phyloP scores from a whole-genome alignment of 2,329 filamentous ascomycete species.

The Aspergillus quadricinctus region DNA sequence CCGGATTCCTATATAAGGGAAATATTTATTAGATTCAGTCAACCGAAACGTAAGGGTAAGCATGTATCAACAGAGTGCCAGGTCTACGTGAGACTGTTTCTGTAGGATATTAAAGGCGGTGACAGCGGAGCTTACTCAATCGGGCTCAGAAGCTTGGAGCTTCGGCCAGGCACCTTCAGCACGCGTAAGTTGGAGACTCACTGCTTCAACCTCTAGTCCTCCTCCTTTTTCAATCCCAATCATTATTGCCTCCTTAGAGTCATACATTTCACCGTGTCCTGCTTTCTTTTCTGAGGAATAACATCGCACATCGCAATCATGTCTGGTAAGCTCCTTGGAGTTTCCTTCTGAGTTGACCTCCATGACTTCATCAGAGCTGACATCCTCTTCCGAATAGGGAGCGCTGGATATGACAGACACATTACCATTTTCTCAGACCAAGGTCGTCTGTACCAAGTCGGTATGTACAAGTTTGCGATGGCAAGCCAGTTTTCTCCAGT shows the following conservation, averaged over 20 bases:
- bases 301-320: constrained; percentile 29
- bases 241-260: constrained; percentile 3
- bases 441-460: constrained; percentile 98
- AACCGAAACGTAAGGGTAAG: not conserved
- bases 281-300: constrained; percentile 9
- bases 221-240: constrained; percentile 9
- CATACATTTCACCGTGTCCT: constrained; percentile 3
- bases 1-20: not conserved
- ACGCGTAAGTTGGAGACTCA: constrained; percentile 27
- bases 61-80: not conserved
- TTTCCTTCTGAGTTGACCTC: constrained; percentile 8
- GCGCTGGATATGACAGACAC: constrained; percentile 93
- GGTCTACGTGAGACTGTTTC: not conserved
- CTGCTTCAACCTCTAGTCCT: constrained; percentile 19
- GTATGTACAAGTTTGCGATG: constrained; percentile 45
- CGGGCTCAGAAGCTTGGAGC: constrained; percentile 27
- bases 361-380: constrained; percentile 30
- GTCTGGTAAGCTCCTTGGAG: constrained; percentile 36
- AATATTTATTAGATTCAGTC: not conserved
- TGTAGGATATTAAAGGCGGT: constrained; percentile 26
- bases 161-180: constrained; percentile 33
- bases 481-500: constrained; percentile 13
- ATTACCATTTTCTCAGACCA: constrained; percentile 99
- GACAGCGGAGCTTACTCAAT: constrained; percentile 27
- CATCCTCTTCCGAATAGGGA: constrained; percentile 51